Evolutionary conservation across 345 rosid genomes (phyloP), one percentile per base, ranked within the genome.

Genomic region (Citrus maxima): DNA sequence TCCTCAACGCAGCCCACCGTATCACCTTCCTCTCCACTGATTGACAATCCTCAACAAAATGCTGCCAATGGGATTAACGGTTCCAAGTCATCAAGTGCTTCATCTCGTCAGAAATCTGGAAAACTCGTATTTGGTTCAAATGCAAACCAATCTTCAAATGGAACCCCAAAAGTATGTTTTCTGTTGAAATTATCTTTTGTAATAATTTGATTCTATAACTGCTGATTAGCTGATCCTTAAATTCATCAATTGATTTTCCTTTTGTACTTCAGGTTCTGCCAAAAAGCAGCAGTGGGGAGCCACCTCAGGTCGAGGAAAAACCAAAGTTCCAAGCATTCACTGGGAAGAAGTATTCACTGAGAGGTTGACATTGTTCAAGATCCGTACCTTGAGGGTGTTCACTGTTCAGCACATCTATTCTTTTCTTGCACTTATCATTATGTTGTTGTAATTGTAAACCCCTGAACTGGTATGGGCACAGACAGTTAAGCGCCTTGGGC

Each of bases 301-400:
- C 49, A 9, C 59, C 74, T 6, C 80, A 83, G 59, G 84, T 81
- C 56, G 78, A 38, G 1, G 86, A 88, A 64, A 87, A 88, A 71
- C 79, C 85, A 3, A 88, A 87, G 84, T 89, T 90, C 77, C 84
- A 89, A 68, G 91, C 89, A 24, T 90, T 92, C 80, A 84, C 89
- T 2, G 93, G 97, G 83, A 90, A 89, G 80, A 92, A 89, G 71
- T 90, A 90, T 77, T 87, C 90, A 30, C 74, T 91, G 60, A 88
- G 78, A 72, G 83, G 79, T 54, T 86, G 81, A 86, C 28, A 16
- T 13, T 38, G 22, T 61, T 76, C 61, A 2, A 34, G 10, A 61
- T 38, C 68, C 9, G 16, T 54, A 54, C 67, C 51, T 46, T 42
- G 16, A 40, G 51, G 51, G 51, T 42, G 51, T 42, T 42, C 51